Base-by-base conservation (phyloP, 2,329 filamentous ascomycete genomes). In the Apiospora sp. region DNA sequence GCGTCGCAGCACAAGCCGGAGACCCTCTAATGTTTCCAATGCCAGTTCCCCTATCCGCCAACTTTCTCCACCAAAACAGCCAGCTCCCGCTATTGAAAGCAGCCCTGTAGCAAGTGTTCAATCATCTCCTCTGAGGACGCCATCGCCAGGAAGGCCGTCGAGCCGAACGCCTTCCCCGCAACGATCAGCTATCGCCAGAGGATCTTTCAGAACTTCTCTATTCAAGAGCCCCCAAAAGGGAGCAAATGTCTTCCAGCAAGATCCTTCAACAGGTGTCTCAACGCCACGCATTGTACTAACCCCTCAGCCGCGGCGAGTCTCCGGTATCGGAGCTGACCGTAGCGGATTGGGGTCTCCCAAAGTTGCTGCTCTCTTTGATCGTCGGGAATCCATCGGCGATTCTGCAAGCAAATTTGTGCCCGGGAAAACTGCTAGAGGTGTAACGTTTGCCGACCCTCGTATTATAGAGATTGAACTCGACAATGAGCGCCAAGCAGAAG, bases 261-360 rank as follows among this genome's bases (percentile, higher is more conserved):
- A 80, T 49, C 73, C 75, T 71, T 78, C 87, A 27, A 90, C 88
- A 6, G 91, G 91, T 3, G 79, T 85, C 46, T 86, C 87, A 24
- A 92, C 91, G 0, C 92, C 93, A 19, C 88, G 86, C 24, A 86
- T 93, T 69, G 83, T 93, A 16, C 81, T 94, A 8, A 92, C 88
- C 3, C 91, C 92, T 3, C 87, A 89, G 72, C 81, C 81, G 48
- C 87, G 92, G 41, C 85, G 86, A 64, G 88, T 92, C 22, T 92
- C 92, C 19, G 92, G 92, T 0, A 79, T 95, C 74, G 92, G 93
- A 30, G 89, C 90, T 74, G 93, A 94, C 77, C 89, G 89, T 75
- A 84, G 88, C 74, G 93, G 93, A 0, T 87, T 95, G 71, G 93
- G 94, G 8, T 96, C 94, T 0, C 94, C 93, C 6, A 90, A 90